These are phyloP conservation scores for Fonsecaea erecta DNA, from an alignment of 2,329 filamentous ascomycete species.

Conservation along the genomic window DNA sequence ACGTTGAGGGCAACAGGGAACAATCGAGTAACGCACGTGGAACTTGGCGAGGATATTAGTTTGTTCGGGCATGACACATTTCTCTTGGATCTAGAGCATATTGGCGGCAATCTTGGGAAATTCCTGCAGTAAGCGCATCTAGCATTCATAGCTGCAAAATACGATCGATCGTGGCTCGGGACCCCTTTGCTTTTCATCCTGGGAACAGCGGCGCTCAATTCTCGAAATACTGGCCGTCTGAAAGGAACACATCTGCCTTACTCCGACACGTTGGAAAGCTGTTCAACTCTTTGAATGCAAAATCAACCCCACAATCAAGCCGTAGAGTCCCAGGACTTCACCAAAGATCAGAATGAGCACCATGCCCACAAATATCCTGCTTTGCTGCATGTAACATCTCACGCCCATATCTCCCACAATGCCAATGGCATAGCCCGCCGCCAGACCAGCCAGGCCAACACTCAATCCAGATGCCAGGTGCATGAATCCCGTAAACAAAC, in stretches of 20 bases:
- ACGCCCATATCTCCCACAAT: conserved; percentile 93
- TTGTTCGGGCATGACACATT: conserved; percentile 98
- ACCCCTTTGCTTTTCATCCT: conserved; percentile 1
- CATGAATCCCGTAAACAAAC: conserved; percentile 88
- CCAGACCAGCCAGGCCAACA: conserved; percentile 88
- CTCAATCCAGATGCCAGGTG: conserved; percentile 89
- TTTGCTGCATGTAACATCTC: conserved; percentile 94
- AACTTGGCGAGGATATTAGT: conserved; percentile 91
- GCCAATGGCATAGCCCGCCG: conserved; percentile 95
- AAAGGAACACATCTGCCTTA: neutral
- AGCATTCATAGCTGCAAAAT: neutral
- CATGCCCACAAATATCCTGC: conserved; percentile 96
- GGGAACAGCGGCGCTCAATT: neutral
- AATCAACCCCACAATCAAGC: conserved; percentile 90
- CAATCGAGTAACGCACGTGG: conserved; percentile 79
- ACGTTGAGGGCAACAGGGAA: conserved; percentile 80
- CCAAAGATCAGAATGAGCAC: conserved; percentile 98
- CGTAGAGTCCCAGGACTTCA: conserved; percentile 94
- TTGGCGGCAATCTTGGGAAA: conserved; percentile 78
- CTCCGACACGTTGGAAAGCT: neutral
- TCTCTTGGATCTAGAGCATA: conserved; percentile 85
- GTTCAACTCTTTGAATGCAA: conserved; percentile 81
- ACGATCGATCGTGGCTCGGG: neutral
- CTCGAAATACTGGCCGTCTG: neutral
- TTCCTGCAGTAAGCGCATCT: conserved; percentile 68